Evolutionary conservation across 2,329 filamentous ascomycete species (phyloP).

Genomic region (Hypoxylon sp.): DNA sequence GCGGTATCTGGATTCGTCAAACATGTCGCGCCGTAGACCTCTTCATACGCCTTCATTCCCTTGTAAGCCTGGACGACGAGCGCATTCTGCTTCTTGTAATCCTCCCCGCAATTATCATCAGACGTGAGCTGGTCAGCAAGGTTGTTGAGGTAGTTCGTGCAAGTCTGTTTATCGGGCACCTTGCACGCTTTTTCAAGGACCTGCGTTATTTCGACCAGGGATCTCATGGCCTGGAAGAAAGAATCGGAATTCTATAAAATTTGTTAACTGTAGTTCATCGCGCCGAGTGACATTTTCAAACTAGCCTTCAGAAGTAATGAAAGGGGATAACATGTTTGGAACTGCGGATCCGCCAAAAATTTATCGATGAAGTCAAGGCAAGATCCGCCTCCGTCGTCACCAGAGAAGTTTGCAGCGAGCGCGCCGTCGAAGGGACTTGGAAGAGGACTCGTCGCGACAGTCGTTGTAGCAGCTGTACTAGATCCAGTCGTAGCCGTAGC

Average conservation of each 20-base stretch:
- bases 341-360: conserved; percentile 76
- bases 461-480: conserved; percentile 47
- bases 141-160: conserved; percentile 73
- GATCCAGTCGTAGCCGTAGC: conserved; percentile 50
- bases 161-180: conserved; percentile 74
- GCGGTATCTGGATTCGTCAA: conserved; percentile 75
- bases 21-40: conserved; percentile 85
- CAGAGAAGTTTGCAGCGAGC: conserved; percentile 73
- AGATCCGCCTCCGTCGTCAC: conserved; percentile 59
- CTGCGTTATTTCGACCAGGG: conserved; percentile 78
- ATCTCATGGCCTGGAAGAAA: conserved; percentile 85
- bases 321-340: conserved; percentile 83
- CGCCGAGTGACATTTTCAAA: conserved; percentile 15
- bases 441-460: conserved; percentile 60
- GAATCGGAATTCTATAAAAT: conserved; percentile 77
- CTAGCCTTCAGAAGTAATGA: conserved; percentile 85
- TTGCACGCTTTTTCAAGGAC: conserved; percentile 83
- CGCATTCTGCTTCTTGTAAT: conserved; percentile 77
- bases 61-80: conserved; percentile 81
- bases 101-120: conserved; percentile 76
- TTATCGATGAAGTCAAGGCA: conserved; percentile 78
- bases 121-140: conserved; percentile 76
- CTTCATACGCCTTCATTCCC: conserved; percentile 82
- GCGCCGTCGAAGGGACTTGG: conserved; percentile 78
- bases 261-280: conserved; percentile 42